Evolutionary conservation across 306 rosid genomes (phyloP).

Genomic region (Gynostemma pentaphyllum): DNA sequence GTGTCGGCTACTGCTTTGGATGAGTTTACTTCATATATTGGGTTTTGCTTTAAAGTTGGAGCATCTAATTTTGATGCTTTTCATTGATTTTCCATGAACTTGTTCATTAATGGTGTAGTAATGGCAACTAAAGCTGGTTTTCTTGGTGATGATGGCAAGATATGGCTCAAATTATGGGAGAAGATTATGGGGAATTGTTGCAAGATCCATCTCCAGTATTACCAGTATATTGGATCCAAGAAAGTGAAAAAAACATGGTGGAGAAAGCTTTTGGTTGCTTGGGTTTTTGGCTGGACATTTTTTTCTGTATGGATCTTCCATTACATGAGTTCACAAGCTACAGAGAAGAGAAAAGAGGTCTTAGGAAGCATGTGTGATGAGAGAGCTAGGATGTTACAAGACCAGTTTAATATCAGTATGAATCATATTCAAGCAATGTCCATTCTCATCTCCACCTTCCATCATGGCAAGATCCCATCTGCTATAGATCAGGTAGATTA

Average conservation of each 20-base stretch:
- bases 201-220: slow-evolving; percentile 40
- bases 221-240: slow-evolving; percentile 47
- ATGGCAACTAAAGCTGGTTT: slow-evolving; percentile 53
- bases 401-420: slow-evolving; percentile 93
- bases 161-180: slow-evolving; percentile 64
- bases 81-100: slow-evolving; percentile 68
- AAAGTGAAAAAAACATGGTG: slow-evolving; percentile 35
- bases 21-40: slow-evolving; percentile 77
- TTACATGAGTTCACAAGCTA: slow-evolving; percentile 49
- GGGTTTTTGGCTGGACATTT: slow-evolving; percentile 53
- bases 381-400: slow-evolving; percentile 94
- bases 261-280: slow-evolving; percentile 43
- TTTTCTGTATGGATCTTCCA: slow-evolving; percentile 48
- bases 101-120: slow-evolving; percentile 42
- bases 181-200: slow-evolving; percentile 29
- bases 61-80: slow-evolving; percentile 64
- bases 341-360: slow-evolving; percentile 79
- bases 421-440: slow-evolving; percentile 98
- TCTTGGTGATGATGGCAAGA: slow-evolving; percentile 42
- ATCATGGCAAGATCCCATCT: slow-evolving; percentile 73
- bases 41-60: slow-evolving; percentile 67
- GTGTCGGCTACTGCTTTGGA: slow-evolving; percentile 54
- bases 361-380: slow-evolving; percentile 94
- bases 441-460: slow-evolving; percentile 80
- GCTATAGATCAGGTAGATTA: slow-evolving; percentile 91